Percentiles rank a stretch among this genome's conserved stretches.
These are phyloP conservation scores for Debaryomyces sp. DNA, from an alignment of 1,139 yeast genomes.

Conservation along the genomic window DNA sequence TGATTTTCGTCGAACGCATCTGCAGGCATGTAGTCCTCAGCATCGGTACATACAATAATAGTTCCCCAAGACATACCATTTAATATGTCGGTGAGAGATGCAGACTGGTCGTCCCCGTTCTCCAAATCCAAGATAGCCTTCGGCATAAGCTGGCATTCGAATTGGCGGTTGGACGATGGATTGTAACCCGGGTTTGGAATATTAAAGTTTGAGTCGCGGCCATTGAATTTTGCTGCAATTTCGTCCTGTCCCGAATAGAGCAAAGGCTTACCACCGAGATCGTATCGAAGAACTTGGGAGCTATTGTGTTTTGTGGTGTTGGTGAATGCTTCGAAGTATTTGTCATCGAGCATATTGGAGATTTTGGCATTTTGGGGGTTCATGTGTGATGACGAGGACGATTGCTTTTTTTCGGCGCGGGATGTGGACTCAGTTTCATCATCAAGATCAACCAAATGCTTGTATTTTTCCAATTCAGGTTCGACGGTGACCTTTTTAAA, in stretches of 20 bases:
- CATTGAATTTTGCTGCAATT: slow-evolving; percentile 45
- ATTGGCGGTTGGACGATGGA: slow-evolving; percentile 64
- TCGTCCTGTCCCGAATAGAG: slow-evolving; percentile 68
- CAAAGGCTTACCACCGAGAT: slow-evolving; percentile 72
- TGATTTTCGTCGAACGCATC: slow-evolving; percentile 57
- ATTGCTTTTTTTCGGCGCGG: slow-evolving; percentile 9
- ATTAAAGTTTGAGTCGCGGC: slow-evolving; percentile 27
- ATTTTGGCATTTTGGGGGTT: slow-evolving; percentile 46
- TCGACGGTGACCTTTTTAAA: slow-evolving; percentile 42
- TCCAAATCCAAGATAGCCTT: slow-evolving; percentile 85
- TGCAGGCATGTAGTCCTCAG: slow-evolving; percentile 65
- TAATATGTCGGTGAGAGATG: slow-evolving; percentile 43
- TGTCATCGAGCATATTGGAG: slow-evolving; percentile 66
- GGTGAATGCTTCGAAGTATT: slow-evolving; percentile 76
- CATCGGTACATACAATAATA: slow-evolving; percentile 79
- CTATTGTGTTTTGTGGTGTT: slow-evolving; percentile 79
- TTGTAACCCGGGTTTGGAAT: slow-evolving; percentile 59
- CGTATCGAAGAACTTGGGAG: slow-evolving; percentile 82
- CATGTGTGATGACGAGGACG: slow-evolving; percentile 22
- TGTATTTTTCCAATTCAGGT: slow-evolving; percentile 49
- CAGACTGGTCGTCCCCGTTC: slow-evolving; percentile 30
- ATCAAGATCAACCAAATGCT: slow-evolving; percentile 47
- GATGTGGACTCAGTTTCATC: slow-evolving; percentile 9
- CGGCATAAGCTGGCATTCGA: slow-evolving; percentile 94
- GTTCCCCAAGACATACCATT: slow-evolving; percentile 99